Evolutionary conservation across 345 rosid species (phyloP).

Genomic region (Adansonia digitata): DNA sequence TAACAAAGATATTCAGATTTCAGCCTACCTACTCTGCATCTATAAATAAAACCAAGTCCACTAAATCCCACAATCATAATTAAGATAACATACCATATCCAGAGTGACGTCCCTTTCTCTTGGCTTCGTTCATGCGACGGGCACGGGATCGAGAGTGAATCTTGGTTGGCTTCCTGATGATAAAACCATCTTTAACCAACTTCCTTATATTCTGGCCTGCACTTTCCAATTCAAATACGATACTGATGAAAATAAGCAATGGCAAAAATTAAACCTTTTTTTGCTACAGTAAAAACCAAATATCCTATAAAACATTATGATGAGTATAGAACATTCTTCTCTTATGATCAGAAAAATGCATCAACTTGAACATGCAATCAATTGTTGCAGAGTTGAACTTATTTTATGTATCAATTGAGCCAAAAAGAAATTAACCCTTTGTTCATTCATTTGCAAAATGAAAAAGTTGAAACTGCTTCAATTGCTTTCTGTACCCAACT

Average conservation of each 20-base stretch:
- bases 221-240: neutral
- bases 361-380: neutral
- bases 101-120: conserved; percentile 93
- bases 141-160: conserved; percentile 96
- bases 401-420: neutral
- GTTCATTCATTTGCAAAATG: neutral
- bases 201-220: conserved; percentile 95
- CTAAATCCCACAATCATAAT: neutral
- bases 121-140: conserved; percentile 75
- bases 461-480: neutral
- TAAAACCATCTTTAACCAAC: conserved; percentile 91
- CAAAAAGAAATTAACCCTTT: neutral
- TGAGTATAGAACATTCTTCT: neutral
- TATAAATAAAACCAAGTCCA: neutral
- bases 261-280: neutral
- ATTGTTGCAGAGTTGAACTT: neutral
- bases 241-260: neutral
- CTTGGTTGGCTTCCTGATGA: conserved; percentile 95
- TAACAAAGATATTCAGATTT: neutral
- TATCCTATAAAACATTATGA: neutral
- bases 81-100: conserved; percentile 64
- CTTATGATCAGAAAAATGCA: neutral
- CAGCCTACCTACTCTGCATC: neutral
- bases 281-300: neutral
- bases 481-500: neutral